Base-by-base conservation (phyloP, 1,139 yeast genomes). In the Geotrichum citri-aurantii region DNA sequence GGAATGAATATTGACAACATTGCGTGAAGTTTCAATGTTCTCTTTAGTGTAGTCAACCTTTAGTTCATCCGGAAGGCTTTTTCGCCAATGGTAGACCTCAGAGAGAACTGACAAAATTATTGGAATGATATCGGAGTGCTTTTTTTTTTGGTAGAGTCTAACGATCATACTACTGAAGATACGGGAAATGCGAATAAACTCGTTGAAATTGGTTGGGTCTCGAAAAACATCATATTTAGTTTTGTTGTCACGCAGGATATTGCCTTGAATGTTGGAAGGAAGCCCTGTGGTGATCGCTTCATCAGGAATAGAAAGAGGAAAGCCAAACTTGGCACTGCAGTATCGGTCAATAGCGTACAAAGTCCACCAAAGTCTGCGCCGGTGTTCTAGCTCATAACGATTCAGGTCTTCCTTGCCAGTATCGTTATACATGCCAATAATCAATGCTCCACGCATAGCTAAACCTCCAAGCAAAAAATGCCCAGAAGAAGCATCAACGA, bases 291-390 rank as follows among this genome's bases (percentile, higher is more conserved):
- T 82, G 21, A 88, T 87, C 63, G 88, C 85, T 64, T 86, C 88
- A 68, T 88, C 96, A 1, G 89, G 84, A 63, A 88, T 79, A 58
- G 92, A 84, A 50, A 88, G 72, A 0, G 96, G 96, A 46, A 88
- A 75, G 0, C 96, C 96, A 0, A 93, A 92, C 67, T 89, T 89
- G 12, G 95, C 86, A 21, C 91, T 85, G 51, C 88, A 74, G 90
- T 88, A 88, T 69, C 95, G 74, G 73, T 89, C 96, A 68, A 86
- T 86, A 88, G 88, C 88, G 71, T 88, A 88, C 11, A 88, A 92
- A 0, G 96, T 88, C 96, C 96, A 89, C 93, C 95, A 89, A 23
- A 89, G 74, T 65, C 96, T 75, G 68, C 96, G 77, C 64, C 95
- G 76, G 70, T 89, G 96, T 65, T 89, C 96, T n/a, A 65, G 58